phyloP scores from a whole-genome alignment of 1,284 basidiomycete species.

The Entoloma clypeatum region DNA sequence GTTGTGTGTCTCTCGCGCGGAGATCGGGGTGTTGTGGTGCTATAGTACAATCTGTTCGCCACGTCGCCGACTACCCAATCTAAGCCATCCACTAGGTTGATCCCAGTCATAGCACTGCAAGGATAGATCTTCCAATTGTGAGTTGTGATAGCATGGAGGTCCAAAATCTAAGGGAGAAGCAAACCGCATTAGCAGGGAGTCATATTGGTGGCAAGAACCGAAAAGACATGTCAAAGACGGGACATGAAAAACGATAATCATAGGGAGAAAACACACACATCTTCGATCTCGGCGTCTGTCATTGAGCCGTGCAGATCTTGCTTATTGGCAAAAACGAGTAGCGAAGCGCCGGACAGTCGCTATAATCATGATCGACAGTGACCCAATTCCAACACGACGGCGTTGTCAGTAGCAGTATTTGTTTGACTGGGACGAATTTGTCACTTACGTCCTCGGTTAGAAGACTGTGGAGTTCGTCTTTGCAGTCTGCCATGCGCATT shows the following conservation, averaged over 20 bases:
- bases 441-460: slow-evolving; percentile 85
- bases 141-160: slow-evolving; percentile 72
- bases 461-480: slow-evolving; percentile 80
- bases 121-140: slow-evolving; percentile 91
- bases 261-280: slow-evolving; percentile 48
- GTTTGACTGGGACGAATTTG: slow-evolving; percentile 14
- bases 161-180: slow-evolving; percentile 56
- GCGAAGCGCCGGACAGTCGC: slow-evolving; percentile 90
- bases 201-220: slow-evolving; percentile 9
- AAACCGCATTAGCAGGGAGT: slow-evolving; percentile 15
- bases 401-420: not conserved
- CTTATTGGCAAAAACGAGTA: slow-evolving; percentile 99
- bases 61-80: slow-evolving; percentile 96
- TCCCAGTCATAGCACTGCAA: slow-evolving; percentile 90
- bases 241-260: slow-evolving; percentile 10
- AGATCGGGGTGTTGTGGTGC: slow-evolving; percentile 29
- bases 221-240: slow-evolving; percentile 6
- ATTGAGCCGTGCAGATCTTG: slow-evolving; percentile 92
- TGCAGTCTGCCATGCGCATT: slow-evolving; percentile 87
- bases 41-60: slow-evolving; percentile 76
- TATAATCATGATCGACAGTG: no score
- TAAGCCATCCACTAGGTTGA: slow-evolving; percentile 80
- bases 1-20: slow-evolving; percentile 2
- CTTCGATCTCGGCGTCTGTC: slow-evolving; percentile 76
- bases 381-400: slow-evolving; percentile 9